Percentiles rank a stretch among this genome's conserved stretches.
These are phyloP conservation scores for Marasmius oreades DNA, from an alignment of 1,284 basidiomycete genomes.

Conservation along the genomic window DNA sequence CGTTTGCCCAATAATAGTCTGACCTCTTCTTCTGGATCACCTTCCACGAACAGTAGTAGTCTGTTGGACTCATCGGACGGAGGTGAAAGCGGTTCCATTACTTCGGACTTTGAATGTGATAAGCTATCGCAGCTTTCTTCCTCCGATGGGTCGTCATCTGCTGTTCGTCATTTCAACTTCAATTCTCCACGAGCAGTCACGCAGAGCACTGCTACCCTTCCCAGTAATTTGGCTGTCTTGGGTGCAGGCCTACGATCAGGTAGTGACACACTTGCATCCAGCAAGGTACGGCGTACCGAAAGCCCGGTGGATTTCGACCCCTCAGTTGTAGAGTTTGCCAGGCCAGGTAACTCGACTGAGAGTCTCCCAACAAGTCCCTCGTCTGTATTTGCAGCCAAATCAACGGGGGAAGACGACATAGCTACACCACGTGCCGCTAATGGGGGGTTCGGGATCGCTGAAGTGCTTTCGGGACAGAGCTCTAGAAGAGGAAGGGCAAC, in stretches of 20 bases:
- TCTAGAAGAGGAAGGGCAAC: slow-evolving; percentile 5
- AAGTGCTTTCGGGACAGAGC: neutral
- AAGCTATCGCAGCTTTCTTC: slow-evolving; percentile 5
- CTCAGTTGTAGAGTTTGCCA: slow-evolving; percentile 65
- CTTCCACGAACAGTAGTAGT: slow-evolving; percentile 4
- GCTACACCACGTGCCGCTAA: slow-evolving; percentile 10
- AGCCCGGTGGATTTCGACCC: slow-evolving; percentile 50
- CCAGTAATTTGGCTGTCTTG: slow-evolving; percentile 15
- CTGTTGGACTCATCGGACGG: neutral
- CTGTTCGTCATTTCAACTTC: slow-evolving; percentile 6
- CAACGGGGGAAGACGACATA: slow-evolving; percentile 8
- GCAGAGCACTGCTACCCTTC: slow-evolving; percentile 34
- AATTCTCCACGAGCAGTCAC: slow-evolving; percentile 15
- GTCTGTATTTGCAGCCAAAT: neutral
- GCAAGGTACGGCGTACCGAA: slow-evolving; percentile 19
- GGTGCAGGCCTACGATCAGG: slow-evolving; percentile 2
- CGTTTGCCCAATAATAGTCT: neutral
- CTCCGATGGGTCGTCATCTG: neutral
- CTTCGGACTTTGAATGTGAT: slow-evolving; percentile 12
- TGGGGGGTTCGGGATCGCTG: neutral
- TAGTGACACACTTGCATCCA: slow-evolving; percentile 1
- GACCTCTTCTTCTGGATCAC: slow-evolving; percentile 6
- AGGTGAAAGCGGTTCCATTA: slow-evolving; percentile 6
- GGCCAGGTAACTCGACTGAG: slow-evolving; percentile 68
- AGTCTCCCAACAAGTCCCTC: slow-evolving; percentile 40